Evolutionary conservation across 1,284 basidiomycete genomes (phyloP), one percentile per base, ranked within the genome.

Genomic region (Xerocomus minutiporus): DNA sequence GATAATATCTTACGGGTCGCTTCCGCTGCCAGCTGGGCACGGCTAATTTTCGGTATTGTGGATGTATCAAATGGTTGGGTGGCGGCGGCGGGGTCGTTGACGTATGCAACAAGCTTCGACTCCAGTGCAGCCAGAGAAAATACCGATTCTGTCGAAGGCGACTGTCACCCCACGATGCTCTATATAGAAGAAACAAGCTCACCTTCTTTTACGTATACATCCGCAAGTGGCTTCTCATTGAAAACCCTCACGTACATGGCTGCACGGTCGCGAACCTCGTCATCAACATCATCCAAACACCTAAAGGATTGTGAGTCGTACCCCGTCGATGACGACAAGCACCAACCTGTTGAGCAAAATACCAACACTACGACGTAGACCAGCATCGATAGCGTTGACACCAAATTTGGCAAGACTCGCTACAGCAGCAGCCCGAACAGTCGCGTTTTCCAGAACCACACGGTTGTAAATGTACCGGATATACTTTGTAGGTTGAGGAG

Each of bases 391-490:
- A 17, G 90, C 86, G 63, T 91, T 92, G 48, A 97, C 85, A 55
- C 97, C 97, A 65, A 99, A 99, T 74, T 99, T 99, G 60, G 93
- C 96, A 65, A 99, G 75, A 63, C 90, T 92, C 28, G 91, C 81
- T 5, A 99, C 96, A 20, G 97, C 97, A 4, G 97, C 97, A 8
- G 97, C 97, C 54, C 97, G 81, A 36, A 99, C 97, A 48, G 97
- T 96, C 12, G 97, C 94, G 64, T 99, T 99, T 73, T 99, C 97
- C 61, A 99, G 78, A 20, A 99, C 94, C 36, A 99, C 97, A 35
- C 97, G 93, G 74, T 99, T 99, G 75, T 99, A 99, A 67, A 99
- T 99, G 78, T 96, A 99, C 45, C 97, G 90, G 67, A 99, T 99
- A 72, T 96, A 99, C 74, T 98, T 99, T 50, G 94, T 89, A 9